These are phyloP conservation scores for Inga leiocalycina DNA, from an alignment of 306 rosid genomes.

Conservation along the genomic window DNA sequence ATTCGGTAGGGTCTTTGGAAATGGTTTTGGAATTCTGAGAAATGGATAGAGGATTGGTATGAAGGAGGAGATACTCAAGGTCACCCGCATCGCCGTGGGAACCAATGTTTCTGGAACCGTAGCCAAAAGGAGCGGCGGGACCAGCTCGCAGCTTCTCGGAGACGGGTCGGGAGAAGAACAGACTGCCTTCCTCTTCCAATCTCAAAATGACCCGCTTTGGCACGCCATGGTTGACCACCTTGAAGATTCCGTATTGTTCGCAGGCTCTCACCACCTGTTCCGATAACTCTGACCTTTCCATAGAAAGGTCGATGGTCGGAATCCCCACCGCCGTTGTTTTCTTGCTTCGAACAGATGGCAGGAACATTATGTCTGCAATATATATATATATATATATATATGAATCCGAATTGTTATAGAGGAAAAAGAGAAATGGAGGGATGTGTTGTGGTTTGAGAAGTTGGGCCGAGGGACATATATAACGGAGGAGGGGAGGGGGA, in stretches of 20 bases:
- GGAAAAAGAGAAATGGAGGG: not conserved
- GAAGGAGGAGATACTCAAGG: constrained; percentile 91
- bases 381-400: not conserved
- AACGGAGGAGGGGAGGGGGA: constrained; percentile 2
- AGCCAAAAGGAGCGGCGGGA: constrained; percentile 83
- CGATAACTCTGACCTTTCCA: constrained; percentile 54
- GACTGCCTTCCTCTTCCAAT: constrained; percentile 61
- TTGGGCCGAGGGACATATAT: constrained; percentile 27
- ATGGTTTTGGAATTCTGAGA: constrained; percentile 54
- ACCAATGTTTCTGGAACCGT: constrained; percentile 84
- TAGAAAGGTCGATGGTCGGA: constrained; percentile 78
- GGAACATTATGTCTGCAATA: constrained; percentile 45
- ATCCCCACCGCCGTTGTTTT: constrained; percentile 72
- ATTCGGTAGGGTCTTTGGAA: constrained; percentile 59
- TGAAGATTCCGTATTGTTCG: constrained; percentile 81
- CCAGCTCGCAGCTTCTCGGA: constrained; percentile 61
- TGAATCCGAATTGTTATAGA: not conserved
- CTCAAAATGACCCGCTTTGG: constrained; percentile 49
- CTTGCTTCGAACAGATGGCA: constrained; percentile 59
- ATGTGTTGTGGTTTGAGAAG: constrained; percentile 37
- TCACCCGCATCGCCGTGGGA: constrained; percentile 83
- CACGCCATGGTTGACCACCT: constrained; percentile 81
- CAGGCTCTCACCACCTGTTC: constrained; percentile 62
- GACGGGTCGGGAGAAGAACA: constrained; percentile 56
- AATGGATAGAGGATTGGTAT: constrained; percentile 50